Percentiles rank a stretch among this genome's conserved stretches.
These are phyloP conservation scores for Oropetium thomaeum DNA, from an alignment of 176 grass and related monocot species.

Conservation along the genomic window DNA sequence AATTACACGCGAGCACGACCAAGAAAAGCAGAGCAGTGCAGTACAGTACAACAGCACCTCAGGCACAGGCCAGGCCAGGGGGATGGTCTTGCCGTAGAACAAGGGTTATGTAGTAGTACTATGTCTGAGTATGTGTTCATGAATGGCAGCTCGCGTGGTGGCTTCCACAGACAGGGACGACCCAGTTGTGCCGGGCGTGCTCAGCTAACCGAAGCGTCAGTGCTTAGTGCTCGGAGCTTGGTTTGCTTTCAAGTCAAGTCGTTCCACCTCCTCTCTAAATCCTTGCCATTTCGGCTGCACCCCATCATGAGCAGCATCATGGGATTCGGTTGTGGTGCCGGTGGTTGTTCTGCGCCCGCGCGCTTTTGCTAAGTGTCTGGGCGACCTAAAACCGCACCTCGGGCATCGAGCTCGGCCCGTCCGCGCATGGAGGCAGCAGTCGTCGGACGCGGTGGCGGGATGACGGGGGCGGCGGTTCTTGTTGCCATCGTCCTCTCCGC, in stretches of 20 bases:
- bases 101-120: slow-evolving; percentile 34
- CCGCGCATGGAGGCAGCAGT: slow-evolving; percentile 22
- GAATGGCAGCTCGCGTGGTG: not conserved
- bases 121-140: not conserved
- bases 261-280: slow-evolving; percentile 8
- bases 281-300: slow-evolving; percentile 27
- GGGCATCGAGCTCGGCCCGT: not conserved
- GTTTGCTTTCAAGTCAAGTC: slow-evolving; percentile 74
- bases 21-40: not conserved
- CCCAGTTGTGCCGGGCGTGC: not conserved
- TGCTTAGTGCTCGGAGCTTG: slow-evolving; percentile 10
- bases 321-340: slow-evolving; percentile 57
- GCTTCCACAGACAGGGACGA: slow-evolving; percentile 9
- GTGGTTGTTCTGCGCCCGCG: slow-evolving; percentile 52
- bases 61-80: no score
- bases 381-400: slow-evolving; percentile 52
- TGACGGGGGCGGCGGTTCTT: slow-evolving; percentile 27
- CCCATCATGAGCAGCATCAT: slow-evolving; percentile 70
- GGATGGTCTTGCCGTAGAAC: slow-evolving; percentile 40
- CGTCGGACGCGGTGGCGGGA: slow-evolving; percentile 18
- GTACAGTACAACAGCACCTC: not conserved
- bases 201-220: no score
- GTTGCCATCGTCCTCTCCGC: slow-evolving; percentile 35
- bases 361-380: slow-evolving; percentile 33
- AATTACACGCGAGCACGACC: slow-evolving; percentile 12